phyloP scores from a whole-genome alignment of 208 protist genomes.

The Porcisia deanei region DNA sequence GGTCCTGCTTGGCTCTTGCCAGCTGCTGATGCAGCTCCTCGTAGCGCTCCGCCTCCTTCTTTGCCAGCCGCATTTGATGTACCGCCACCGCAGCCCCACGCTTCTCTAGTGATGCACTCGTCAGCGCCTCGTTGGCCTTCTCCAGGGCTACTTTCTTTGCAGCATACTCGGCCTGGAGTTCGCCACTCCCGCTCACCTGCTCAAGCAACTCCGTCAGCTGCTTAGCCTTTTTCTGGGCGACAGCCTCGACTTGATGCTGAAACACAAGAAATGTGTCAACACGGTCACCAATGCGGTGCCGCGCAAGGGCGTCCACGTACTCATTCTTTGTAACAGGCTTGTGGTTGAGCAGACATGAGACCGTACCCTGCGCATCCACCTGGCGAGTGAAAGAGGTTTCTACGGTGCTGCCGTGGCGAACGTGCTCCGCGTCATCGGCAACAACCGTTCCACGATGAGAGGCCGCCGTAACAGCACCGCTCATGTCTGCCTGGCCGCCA shows the following conservation, averaged over 20 bases:
- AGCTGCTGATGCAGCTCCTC: slow-evolving; percentile 54
- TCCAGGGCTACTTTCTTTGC: slow-evolving; percentile 59
- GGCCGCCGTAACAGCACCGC: not conserved
- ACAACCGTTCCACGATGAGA: slow-evolving; percentile 6
- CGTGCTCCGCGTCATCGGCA: slow-evolving; percentile 10
- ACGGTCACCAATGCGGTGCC: slow-evolving; percentile 86
- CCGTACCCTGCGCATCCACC: slow-evolving; percentile 57
- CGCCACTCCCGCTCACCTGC: slow-evolving; percentile 92
- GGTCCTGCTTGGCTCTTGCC: slow-evolving; percentile 56
- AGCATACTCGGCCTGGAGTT: slow-evolving; percentile 95
- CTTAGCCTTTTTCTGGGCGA: slow-evolving; percentile 94
- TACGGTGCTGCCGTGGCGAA: slow-evolving; percentile 5
- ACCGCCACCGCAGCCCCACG: slow-evolving; percentile 90
- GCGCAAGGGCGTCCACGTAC: slow-evolving; percentile 81
- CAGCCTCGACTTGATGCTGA: slow-evolving; percentile 96
- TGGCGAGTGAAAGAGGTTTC: slow-evolving; percentile 83
- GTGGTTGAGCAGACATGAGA: slow-evolving; percentile 78
- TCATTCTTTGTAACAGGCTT: slow-evolving; percentile 69
- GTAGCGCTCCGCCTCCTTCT: slow-evolving; percentile 95
- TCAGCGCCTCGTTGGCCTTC: slow-evolving; percentile 77
- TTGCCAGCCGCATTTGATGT: slow-evolving; percentile 94
- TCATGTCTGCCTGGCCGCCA: not conserved
- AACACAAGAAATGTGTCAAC: slow-evolving; percentile 96
- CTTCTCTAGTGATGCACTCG: slow-evolving; percentile 86
- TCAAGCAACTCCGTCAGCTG: slow-evolving; percentile 98